phyloP scores from a whole-genome alignment of 805 yeast species.

The Komagataella kurtzmanii region DNA sequence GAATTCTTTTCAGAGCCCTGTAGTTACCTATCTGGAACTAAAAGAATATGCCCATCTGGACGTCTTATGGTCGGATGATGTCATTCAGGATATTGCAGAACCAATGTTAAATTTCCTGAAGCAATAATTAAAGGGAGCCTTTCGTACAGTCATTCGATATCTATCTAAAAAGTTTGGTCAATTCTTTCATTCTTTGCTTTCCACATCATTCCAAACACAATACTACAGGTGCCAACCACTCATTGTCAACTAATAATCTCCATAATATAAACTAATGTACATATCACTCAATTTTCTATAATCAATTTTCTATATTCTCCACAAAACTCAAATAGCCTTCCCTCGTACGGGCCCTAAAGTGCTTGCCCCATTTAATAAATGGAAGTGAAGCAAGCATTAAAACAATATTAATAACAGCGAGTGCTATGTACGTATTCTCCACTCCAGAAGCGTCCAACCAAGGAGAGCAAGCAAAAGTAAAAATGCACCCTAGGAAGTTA shows the following conservation, averaged over 20 bases:
- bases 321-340: constrained; percentile 33
- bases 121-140: background rate
- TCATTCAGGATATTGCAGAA: constrained; percentile 48
- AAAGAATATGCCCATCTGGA: constrained; percentile 75
- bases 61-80: constrained; percentile 85
- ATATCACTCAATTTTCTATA: constrained; percentile 20
- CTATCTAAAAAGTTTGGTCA: background rate
- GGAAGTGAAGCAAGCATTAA: constrained; percentile 42
- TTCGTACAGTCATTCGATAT: background rate
- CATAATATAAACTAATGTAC: constrained; percentile 1
- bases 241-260: background rate
- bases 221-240: background rate
- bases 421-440: constrained; percentile 43
- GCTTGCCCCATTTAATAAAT: constrained; percentile 45
- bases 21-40: constrained; percentile 27
- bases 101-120: constrained; percentile 22
- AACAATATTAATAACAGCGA: constrained; percentile 43
- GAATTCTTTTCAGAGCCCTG: constrained; percentile 40
- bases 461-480: constrained; percentile 53
- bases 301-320: constrained; percentile 29
- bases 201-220: too few relatives aligned
- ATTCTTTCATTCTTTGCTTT: background rate
- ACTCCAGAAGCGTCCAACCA: constrained; percentile 48
- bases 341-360: constrained; percentile 41
- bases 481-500: constrained; percentile 48